Evolutionary conservation across 805 yeast species (phyloP).

Genomic region (Maudiozyma serrabonitensis): DNA sequence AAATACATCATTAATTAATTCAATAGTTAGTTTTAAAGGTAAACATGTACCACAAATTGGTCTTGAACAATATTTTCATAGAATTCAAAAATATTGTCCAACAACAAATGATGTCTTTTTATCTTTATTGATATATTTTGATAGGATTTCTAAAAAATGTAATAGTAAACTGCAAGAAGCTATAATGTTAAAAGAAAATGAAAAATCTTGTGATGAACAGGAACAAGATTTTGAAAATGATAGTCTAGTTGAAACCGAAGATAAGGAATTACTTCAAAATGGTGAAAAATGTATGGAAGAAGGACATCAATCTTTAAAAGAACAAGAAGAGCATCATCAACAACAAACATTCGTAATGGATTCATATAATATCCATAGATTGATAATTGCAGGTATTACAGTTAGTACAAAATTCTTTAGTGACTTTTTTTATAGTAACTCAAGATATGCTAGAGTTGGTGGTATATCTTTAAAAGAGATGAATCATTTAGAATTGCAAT

Average conservation of each 20-base stretch:
- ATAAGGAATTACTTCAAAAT: conserved; percentile 2
- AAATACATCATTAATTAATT: conserved; percentile 4
- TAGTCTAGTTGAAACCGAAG: conserved; percentile 4
- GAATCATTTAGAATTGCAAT: conserved; percentile 86
- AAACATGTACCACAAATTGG: conserved; percentile 94
- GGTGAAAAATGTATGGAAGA: conserved; percentile 2
- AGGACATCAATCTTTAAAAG: conserved; percentile 7
- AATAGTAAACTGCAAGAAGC: conserved; percentile 11
- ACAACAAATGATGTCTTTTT: conserved; percentile 96
- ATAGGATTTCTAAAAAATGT: conserved; percentile 72
- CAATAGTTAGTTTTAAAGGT: conserved; percentile 85
- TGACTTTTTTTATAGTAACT: conserved; percentile 88
- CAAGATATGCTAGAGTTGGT: conserved; percentile 91
- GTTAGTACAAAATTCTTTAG: conserved; percentile 91
- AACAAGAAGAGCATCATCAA: conserved; percentile 1
- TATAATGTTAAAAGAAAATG: background rate
- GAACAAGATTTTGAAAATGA: background rate
- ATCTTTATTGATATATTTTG: conserved; percentile 85
- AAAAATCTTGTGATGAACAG: background rate
- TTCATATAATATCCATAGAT: conserved; percentile 86
- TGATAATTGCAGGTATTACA: conserved; percentile 89
- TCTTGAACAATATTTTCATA: conserved; percentile 75
- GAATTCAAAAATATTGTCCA: conserved; percentile 94
- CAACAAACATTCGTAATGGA: conserved; percentile 86
- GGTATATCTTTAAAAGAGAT: conserved; percentile 89